Conservation (phyloP, 371 early-diverging fungal genomes). For the Parasitella parasitica region DNA sequence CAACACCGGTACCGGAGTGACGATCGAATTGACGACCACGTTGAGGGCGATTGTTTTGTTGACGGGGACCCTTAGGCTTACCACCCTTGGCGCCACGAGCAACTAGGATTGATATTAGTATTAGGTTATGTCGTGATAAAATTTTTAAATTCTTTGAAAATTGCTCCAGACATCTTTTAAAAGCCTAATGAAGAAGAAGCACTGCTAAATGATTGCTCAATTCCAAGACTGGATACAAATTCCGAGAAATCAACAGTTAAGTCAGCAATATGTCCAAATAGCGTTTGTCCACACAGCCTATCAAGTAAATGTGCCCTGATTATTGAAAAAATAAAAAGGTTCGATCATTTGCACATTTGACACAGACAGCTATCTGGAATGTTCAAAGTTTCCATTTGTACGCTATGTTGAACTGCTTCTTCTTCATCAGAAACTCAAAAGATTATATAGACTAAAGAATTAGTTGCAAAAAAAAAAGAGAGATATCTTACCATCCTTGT, state of each 20-base stretch:
- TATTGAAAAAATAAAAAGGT: background rate
- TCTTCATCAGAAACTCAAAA: background rate
- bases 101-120: too few relatives aligned
- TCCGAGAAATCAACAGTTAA: background rate
- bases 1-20: slow-evolving; percentile 73
- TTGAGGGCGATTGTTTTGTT: slow-evolving; percentile 50
- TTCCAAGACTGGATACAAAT: background rate
- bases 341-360: background rate
- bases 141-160: background rate
- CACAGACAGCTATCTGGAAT: background rate
- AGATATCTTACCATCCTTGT: slow-evolving; percentile 35
- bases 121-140: too few relatives aligned
- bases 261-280: background rate
- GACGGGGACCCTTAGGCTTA: slow-evolving; percentile 25
- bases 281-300: background rate
- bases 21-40: slow-evolving; percentile 78
- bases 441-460: too few relatives aligned
- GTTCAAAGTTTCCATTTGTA: background rate
- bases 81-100: slow-evolving; percentile 16
- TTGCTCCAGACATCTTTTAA: background rate
- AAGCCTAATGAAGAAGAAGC: background rate
- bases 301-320: background rate
- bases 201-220: background rate
- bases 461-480: background rate
- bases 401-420: background rate